These are phyloP conservation scores for Aureobasidium namibiae DNA, from an alignment of 2,329 filamentous ascomycete species.

Conservation along the genomic window DNA sequence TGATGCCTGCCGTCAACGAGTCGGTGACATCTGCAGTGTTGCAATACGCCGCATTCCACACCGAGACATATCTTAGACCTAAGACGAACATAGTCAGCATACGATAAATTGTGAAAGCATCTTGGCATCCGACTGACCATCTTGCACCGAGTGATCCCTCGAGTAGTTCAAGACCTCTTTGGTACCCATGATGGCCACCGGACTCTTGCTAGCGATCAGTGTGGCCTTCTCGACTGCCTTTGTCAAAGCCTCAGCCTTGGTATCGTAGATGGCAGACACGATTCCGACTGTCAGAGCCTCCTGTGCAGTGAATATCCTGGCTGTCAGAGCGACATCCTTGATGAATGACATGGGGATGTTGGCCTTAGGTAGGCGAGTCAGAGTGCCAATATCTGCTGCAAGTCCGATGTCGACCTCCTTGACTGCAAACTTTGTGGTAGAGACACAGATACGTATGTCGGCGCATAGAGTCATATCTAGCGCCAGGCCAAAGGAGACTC, in stretches of 20 bases:
- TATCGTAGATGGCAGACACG: conserved; percentile 56
- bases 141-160: conserved; percentile 66
- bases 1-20: conserved; percentile 66
- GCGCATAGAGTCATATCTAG: conserved; percentile 61
- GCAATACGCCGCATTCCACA: conserved; percentile 80
- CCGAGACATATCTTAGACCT: conserved; percentile 71
- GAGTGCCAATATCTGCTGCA: conserved; percentile 70
- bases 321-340: conserved; percentile 68
- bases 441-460: conserved; percentile 58
- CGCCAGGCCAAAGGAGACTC: conserved; percentile 66
- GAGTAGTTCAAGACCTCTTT: conserved; percentile 81
- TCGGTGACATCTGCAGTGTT: conserved; percentile 70
- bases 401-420: conserved; percentile 79
- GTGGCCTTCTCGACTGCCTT: conserved; percentile 56
- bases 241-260: conserved; percentile 53
- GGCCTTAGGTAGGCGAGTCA: conserved; percentile 64
- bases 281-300: conserved; percentile 66
- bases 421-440: conserved; percentile 55
- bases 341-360: conserved; percentile 67
- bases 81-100: neutral
- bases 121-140: conserved; percentile 50
- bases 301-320: conserved; percentile 58
- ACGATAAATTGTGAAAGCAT: too few relatives aligned
- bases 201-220: conserved; percentile 70
- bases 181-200: conserved; percentile 77